Base-by-base conservation (phyloP, 2,329 filamentous ascomycete genomes). In the Macroventuria anomochaeta region DNA sequence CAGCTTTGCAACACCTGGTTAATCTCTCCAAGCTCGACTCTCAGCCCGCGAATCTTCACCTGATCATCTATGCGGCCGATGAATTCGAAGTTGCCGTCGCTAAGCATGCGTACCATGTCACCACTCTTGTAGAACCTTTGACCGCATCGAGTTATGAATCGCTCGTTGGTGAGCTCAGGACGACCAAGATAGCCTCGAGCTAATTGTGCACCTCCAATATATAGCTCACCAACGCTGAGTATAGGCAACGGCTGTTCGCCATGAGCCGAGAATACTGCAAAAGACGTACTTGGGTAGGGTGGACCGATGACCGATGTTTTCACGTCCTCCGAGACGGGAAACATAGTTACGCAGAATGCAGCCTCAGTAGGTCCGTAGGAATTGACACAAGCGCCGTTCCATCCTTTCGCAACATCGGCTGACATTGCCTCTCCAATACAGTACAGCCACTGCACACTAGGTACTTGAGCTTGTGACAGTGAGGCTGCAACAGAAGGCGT, bases 331-430 rank as follows among this genome's bases (percentile, higher is more conserved):
- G 53, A 60, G 3, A 71, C 68, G 1, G 70, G 66, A 10, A 68
- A 73, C 18, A 79, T 78, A 10, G 77, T 78, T n/a, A 73, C 76
- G 52, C 76, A 78, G 61, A 79, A 78, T 2, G 77, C 76, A 34
- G 75, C 74, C 59, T 79, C 77, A 23, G 68, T 74, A 13, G 77
- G 77, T 3, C 77, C 77, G 46, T 78, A 79, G 5, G 77, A 78
- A 43, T 79, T 79, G 42, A 77, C 73, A 50, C 76, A 78, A 37
- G 71, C 64, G 10, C 68, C 68, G 12, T 61, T 62, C 77, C 77
- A 79, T 50, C 73, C 64, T 23, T 65, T 61, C 3, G 72, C 68
- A 12, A 79, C 64, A 7, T 73, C 68, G n/a, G 69, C 51, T 18
- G 70, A 66, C 75, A 79, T 77, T 31, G 73, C 61, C 57, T 79